A percentile compares a stretch with the other conserved stretches of the same genome.
Evolutionary conservation across 2,329 filamentous ascomycete genomes (phyloP).

Genomic region (Trichoderma lentiforme): DNA sequence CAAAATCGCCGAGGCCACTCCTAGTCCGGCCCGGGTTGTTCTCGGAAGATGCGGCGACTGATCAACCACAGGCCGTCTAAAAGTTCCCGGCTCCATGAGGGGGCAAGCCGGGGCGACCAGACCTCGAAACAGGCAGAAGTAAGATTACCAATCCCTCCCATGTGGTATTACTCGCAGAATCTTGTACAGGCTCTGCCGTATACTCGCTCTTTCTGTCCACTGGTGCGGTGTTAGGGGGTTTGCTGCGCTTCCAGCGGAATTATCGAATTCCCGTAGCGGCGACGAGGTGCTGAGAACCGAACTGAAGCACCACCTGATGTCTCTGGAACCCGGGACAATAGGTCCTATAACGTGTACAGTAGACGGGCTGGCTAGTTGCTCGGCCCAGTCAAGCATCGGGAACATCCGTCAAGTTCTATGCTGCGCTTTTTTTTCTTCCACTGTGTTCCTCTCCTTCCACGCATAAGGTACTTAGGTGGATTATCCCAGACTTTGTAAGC

Average conservation of each 20-base stretch:
- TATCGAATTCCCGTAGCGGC: neutral
- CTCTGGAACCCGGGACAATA: neutral
- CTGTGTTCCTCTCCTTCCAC: neutral
- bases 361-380: neutral
- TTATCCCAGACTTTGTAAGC: neutral
- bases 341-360: neutral
- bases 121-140: neutral
- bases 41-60: constrained; percentile 12
- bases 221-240: constrained; percentile 1
- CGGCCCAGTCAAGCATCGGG: neutral
- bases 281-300: neutral
- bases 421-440: neutral
- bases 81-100: constrained; percentile 11
- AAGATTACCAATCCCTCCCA: constrained; percentile 15
- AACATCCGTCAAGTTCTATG: neutral
- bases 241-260: constrained; percentile 10
- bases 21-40: constrained; percentile 8
- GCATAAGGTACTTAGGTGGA: neutral
- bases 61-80: constrained; percentile 18
- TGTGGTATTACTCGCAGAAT: constrained; percentile 8
- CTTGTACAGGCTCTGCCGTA: neutral
- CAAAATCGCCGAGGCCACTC: neutral
- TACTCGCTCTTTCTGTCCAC: neutral
- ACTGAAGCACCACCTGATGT: neutral
- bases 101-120: constrained; percentile 7